Evolutionary conservation across 73 alveolate species (phyloP).

Genomic region (Blepharisma stoltei): DNA sequence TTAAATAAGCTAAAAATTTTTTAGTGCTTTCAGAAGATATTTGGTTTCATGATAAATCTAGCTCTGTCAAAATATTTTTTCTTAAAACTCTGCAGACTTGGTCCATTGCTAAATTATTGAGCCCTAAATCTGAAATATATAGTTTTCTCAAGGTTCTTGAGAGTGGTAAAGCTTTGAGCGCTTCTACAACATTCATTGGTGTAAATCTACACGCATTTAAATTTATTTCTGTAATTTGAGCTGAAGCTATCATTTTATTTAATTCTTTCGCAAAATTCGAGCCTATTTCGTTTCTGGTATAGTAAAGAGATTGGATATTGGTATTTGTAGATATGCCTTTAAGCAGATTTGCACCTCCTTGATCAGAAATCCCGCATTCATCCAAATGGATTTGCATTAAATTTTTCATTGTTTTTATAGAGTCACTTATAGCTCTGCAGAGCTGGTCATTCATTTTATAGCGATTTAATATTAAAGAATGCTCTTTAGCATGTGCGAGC

Average conservation of each 20-base stretch:
- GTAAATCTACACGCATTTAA: slow-evolving; percentile 9
- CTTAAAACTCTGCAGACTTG: not conserved
- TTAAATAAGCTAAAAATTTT: not conserved
- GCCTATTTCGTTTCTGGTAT: slow-evolving; percentile 13
- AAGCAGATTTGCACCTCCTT: not conserved
- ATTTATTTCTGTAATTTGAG: not conserved
- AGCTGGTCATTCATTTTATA: slow-evolving; percentile 6
- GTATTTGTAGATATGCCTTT: not conserved
- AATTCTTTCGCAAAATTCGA: not conserved
- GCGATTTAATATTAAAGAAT: slow-evolving; percentile 7
- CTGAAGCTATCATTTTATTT: not conserved
- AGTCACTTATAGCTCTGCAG: slow-evolving; percentile 1
- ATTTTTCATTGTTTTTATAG: not conserved
- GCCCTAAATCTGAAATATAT: not conserved
- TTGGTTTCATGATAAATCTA: slow-evolving; percentile 18
- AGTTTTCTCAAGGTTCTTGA: slow-evolving; percentile 5
- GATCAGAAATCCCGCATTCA: slow-evolving; percentile 5
- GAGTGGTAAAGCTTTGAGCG: not conserved
- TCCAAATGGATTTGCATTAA: not conserved
- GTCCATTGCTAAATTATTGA: not conserved
- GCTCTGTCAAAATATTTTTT: not conserved
- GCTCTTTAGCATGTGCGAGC: not conserved
- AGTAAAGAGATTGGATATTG: not conserved
- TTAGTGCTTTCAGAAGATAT: not conserved
- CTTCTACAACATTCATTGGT: not conserved